These are phyloP conservation scores for Pythium monospermum DNA, from an alignment of 352 stramenopile species.

Conservation along the genomic window DNA sequence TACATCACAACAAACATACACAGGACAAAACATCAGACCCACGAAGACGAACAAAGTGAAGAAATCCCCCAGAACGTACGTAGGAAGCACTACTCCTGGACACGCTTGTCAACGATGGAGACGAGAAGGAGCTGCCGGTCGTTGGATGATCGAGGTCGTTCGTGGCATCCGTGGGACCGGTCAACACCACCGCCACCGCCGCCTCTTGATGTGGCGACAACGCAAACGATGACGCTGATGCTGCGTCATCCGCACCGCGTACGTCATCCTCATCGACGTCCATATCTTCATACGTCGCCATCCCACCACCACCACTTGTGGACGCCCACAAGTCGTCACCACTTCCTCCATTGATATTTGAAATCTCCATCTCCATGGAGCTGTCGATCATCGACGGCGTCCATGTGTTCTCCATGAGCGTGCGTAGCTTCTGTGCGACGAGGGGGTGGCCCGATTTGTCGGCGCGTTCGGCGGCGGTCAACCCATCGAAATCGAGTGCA, in stretches of 20 bases:
- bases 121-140: too few species aligned
- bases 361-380: constrained; percentile 9
- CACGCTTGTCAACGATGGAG: too few species aligned
- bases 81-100: too few species aligned
- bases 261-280: constrained; percentile 21
- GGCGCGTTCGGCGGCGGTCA: constrained; percentile 68
- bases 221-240: too few species aligned
- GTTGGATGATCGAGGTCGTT: too few species aligned
- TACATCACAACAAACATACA: constrained; percentile 17
- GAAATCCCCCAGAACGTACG: constrained; percentile 33
- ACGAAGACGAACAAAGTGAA: neutral
- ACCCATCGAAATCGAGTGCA: constrained; percentile 62
- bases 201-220: too few species aligned
- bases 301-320: constrained; percentile 5
- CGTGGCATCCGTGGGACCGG: too few species aligned
- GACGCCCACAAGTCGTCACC: too few species aligned
- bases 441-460: constrained; percentile 63
- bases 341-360: too few species aligned
- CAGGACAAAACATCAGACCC: constrained; percentile 1
- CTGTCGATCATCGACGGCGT: neutral
- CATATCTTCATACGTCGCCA: constrained; percentile 4
- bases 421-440: constrained; percentile 40
- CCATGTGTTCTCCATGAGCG: constrained; percentile 38
- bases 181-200: too few species aligned
- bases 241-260: too few species aligned